Evolutionary conservation across 1,284 basidiomycete genomes (phyloP), one percentile per base, ranked within the genome.

Genomic region (Gomphus bonarii): DNA sequence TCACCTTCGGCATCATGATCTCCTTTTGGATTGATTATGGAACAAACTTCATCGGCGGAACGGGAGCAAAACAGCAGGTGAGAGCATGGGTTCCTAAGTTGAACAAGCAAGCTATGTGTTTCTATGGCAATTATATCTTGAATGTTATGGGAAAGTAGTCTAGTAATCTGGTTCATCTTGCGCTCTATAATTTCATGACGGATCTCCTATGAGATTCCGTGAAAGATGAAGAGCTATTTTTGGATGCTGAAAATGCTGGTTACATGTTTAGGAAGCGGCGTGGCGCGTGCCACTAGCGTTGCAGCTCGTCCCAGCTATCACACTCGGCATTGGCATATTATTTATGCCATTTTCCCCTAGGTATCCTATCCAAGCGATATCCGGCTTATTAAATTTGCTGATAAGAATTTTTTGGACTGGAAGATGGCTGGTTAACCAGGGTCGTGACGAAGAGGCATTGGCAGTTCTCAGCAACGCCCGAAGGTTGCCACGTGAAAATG

Each of bases 221-320:
- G 3, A 12, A 35, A 10, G 3, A 35, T 35, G 8, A 35, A 10
- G 8, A 35, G 33, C 7, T 1, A 35, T 35, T 73, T 51, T 69
- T 69, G 20, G 69, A 70, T 14, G 69, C 69, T 1, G 61, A 63
- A 2, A 58, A 10, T 7, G 62, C 63, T 7, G 71, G 73, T 60
- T 35, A 12, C 20, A 9, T 16, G 28, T 31, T 36, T 65, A 62
- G 55, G 61, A 84, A 61, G 82, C 86, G 28, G 80, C 89, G 2
- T 91, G 89, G 88, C 76, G 86, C 58, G 72, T 91, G 52, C 86
- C 89, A 2, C 71, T 91, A 9, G 85, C 77, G 6, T 74, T 92
- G 22, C 89, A 92, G 65, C 75, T 91, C 56, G 76, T 85, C 2
- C 88, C 88, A 11, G 86, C 85, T 9, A 52, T 87, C 36, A 75